Evolutionary conservation across 2,329 filamentous ascomycete species (phyloP), one percentile per base, ranked within the genome.

Genomic region (Orbilia javanica): DNA sequence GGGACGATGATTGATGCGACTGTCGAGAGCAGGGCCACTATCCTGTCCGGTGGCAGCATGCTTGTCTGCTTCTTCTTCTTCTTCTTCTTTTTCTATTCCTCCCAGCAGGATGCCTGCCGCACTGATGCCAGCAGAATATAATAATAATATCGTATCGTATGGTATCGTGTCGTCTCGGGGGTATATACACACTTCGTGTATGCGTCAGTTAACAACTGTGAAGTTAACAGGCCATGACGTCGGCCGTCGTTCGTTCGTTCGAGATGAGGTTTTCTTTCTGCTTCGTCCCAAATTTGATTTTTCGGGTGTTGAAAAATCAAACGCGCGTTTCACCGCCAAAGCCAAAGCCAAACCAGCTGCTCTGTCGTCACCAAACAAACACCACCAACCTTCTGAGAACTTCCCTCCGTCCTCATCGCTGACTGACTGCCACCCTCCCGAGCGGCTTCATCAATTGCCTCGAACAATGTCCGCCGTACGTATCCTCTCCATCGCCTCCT

Each of bases 11-110:
- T 48, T 13, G 42, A 44, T 44, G 42, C 50, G 57, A 70, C 39
- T 22, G 66, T 64, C 25, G 72, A 77, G 1, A 77, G 66, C 34
- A 60, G 65, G 20, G 46, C 60, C 44, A 70, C 50, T 8, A 62
- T 52, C 13, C 57, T 36, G 8, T 77, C 66, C 25, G 25, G 44
- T 18, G 57, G 57, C 46, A 65, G 68, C 57, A 64, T 72, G 3
- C 8, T 39, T 39, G 36, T 13, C 36, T 39, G 13, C 15, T 13
- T 39, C 42, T 39, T 62, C 22, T 60, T 27, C 25, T 8, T 3
- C n/a, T 15, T 27, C 20, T 10, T 42, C 55, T 42, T 34, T 22
- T 2, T 22, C 34, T 42, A 42, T 62, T n/a, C n/a, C n/a, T n/a
- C n/a, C n/a, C n/a, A n/a, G n/a, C n/a, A n/a, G n/a, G n/a, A n/a